These are phyloP conservation scores for Chenopodium album DNA, from an alignment of 148 eudicot species.

Conservation along the genomic window DNA sequence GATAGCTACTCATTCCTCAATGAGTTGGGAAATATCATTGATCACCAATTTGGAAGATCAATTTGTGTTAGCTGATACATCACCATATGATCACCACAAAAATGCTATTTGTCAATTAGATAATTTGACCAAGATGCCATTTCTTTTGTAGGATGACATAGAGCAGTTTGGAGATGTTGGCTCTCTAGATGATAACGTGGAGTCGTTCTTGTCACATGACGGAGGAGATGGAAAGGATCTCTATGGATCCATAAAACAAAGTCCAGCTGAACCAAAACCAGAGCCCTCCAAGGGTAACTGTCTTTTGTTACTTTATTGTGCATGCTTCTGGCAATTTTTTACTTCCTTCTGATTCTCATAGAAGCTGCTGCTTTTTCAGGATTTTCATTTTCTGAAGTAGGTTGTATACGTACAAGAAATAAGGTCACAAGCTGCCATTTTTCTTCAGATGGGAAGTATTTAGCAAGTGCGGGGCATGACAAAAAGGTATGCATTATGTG, in stretches of 20 bases:
- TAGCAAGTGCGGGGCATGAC: slow-evolving; percentile 95
- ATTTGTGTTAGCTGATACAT: neutral
- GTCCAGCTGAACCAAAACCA: slow-evolving; percentile 71
- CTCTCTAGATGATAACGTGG: slow-evolving; percentile 90
- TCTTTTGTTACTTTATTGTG: neutral
- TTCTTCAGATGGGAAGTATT: slow-evolving; percentile 85
- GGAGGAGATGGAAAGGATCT: slow-evolving; percentile 76
- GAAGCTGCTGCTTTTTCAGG: slow-evolving; percentile 43
- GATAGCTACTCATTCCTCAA: neutral
- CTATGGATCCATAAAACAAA: slow-evolving; percentile 77
- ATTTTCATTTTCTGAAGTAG: slow-evolving; percentile 79
- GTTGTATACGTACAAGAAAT: slow-evolving; percentile 65
- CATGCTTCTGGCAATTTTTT: neutral
- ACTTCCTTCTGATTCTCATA: neutral
- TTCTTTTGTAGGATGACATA: slow-evolving; percentile 68
- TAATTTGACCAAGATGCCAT: slow-evolving; percentile 1
- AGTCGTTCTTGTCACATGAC: slow-evolving; percentile 83
- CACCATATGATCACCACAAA: neutral
- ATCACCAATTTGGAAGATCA: neutral
- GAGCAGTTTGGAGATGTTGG: slow-evolving; percentile 94
- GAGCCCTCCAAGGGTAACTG: slow-evolving; percentile 76
- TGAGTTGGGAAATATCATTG: neutral
- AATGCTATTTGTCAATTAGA: neutral
- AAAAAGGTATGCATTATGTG: slow-evolving; percentile 63
- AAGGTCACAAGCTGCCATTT: slow-evolving; percentile 89